These are phyloP conservation scores for Gnomoniopsis smithogilvyi DNA, from an alignment of 2,329 filamentous ascomycete species.

Conservation along the genomic window DNA sequence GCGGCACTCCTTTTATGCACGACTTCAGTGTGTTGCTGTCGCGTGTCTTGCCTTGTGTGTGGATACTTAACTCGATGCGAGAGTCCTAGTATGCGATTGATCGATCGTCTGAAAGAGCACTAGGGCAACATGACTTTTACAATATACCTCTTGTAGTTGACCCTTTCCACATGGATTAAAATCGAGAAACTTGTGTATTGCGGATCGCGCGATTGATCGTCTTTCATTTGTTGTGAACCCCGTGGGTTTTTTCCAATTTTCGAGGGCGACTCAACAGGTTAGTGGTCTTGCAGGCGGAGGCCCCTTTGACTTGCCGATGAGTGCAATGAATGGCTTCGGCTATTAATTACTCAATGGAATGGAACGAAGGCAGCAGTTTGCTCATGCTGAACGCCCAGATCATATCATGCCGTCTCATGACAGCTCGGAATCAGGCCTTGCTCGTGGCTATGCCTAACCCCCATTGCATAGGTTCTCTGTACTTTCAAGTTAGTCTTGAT, in stretches of 20 bases:
- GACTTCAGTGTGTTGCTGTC: slow-evolving; percentile 4
- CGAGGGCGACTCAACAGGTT: too few species aligned
- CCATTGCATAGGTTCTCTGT: slow-evolving; percentile 26
- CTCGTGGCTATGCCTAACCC: slow-evolving; percentile 26
- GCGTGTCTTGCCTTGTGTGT: slow-evolving; percentile 11
- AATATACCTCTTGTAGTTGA: slow-evolving; percentile 20
- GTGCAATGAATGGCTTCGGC: too few species aligned
- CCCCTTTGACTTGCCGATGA: too few species aligned
- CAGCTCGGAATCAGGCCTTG: slow-evolving; percentile 31
- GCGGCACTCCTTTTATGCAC: slow-evolving; percentile 3
- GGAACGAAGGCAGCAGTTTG: too few species aligned
- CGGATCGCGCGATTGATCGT: background rate
- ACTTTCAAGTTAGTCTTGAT: too few species aligned
- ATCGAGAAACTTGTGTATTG: background rate
- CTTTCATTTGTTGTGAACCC: background rate
- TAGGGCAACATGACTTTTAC: slow-evolving; percentile 16
- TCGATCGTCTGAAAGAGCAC: slow-evolving; percentile 3
- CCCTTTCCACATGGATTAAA: background rate
- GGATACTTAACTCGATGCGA: slow-evolving; percentile 14
- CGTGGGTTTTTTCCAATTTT: background rate
- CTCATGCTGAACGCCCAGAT: background rate
- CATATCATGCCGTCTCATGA: slow-evolving; percentile 7
- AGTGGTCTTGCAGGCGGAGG: background rate
- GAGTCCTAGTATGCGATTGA: slow-evolving; percentile 15
- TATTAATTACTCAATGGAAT: too few species aligned